These are phyloP conservation scores for Striga asiatica DNA, from an alignment of 257 asterid species.

Conservation along the genomic window DNA sequence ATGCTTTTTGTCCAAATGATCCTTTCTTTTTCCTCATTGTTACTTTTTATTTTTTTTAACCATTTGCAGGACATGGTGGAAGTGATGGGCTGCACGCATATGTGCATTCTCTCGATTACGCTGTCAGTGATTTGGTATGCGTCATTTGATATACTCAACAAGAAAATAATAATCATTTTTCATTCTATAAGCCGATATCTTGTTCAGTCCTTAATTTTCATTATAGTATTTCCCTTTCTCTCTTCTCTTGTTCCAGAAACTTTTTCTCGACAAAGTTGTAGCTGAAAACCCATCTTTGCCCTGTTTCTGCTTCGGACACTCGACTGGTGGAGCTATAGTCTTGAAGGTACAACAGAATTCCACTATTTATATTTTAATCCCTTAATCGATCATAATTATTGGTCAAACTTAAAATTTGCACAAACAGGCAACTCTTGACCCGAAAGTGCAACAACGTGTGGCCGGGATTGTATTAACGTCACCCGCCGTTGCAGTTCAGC, in stretches of 20 bases:
- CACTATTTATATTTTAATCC: neutral
- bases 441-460: slow-evolving; percentile 42
- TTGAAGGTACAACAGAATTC: slow-evolving; percentile 41
- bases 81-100: slow-evolving; percentile 92
- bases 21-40: neutral
- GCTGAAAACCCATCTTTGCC: slow-evolving; percentile 59
- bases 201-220: neutral
- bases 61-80: slow-evolving; percentile 78
- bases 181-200: neutral
- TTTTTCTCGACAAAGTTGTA: slow-evolving; percentile 41
- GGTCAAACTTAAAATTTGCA: neutral
- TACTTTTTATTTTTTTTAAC: neutral
- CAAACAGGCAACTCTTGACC: slow-evolving; percentile 59
- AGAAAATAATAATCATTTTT: neutral
- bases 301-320: slow-evolving; percentile 89
- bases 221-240: neutral
- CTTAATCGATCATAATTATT: neutral
- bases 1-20: neutral
- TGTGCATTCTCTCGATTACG: slow-evolving; percentile 72
- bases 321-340: slow-evolving; percentile 86
- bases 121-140: slow-evolving; percentile 62
- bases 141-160: neutral
- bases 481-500: slow-evolving; percentile 89
- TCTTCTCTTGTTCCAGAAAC: slow-evolving; percentile 32
- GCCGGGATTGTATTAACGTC: slow-evolving; percentile 76